phyloP scores from a whole-genome alignment of 2,329 filamentous ascomycete species.

The Cytospora schulzeri region DNA sequence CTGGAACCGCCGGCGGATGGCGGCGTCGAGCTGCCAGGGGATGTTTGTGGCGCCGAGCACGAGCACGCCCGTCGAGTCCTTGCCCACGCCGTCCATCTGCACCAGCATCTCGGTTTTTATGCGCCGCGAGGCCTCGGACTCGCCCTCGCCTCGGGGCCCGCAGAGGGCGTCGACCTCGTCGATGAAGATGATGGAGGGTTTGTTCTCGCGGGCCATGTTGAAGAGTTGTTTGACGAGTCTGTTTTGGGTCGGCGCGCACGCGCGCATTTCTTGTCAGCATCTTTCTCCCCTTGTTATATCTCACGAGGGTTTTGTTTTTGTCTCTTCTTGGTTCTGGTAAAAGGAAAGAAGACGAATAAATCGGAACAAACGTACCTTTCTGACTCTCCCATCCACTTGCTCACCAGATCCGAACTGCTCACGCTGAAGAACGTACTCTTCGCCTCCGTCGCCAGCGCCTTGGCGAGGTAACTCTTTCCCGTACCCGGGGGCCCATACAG shows the following conservation, averaged over 20 bases:
- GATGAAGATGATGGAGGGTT: slow-evolving; percentile 97
- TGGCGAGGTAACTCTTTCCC: slow-evolving; percentile 96
- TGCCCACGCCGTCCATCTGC: slow-evolving; percentile 98
- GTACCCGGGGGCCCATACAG: slow-evolving; percentile 95
- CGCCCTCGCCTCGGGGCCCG: slow-evolving; percentile 88
- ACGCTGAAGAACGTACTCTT: slow-evolving; percentile 99
- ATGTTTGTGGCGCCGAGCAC: slow-evolving; percentile 98
- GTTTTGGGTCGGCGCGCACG: slow-evolving; percentile 9
- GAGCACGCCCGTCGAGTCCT: slow-evolving; percentile 89
- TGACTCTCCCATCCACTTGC: slow-evolving; percentile 99
- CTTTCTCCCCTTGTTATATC: not conserved
- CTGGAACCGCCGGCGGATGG: slow-evolving; percentile 95
- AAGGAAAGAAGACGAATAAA: not conserved
- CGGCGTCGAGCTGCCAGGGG: slow-evolving; percentile 95
- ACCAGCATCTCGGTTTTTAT: slow-evolving; percentile 99
- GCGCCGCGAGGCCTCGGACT: slow-evolving; percentile 93
- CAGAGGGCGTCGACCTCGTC: slow-evolving; percentile 97
- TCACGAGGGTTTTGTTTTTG: too few relatives aligned
- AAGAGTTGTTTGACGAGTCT: slow-evolving; percentile 96
- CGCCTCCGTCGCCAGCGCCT: slow-evolving; percentile 95
- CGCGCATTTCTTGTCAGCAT: not conserved
- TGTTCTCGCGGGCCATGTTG: slow-evolving; percentile 97
- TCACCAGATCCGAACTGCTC: slow-evolving; percentile 93
- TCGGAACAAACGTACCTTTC: slow-evolving; percentile 70
- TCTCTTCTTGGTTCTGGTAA: not conserved